Conservation (phyloP, 768 basidiomycete genomes). For the Trametes punicea region DNA sequence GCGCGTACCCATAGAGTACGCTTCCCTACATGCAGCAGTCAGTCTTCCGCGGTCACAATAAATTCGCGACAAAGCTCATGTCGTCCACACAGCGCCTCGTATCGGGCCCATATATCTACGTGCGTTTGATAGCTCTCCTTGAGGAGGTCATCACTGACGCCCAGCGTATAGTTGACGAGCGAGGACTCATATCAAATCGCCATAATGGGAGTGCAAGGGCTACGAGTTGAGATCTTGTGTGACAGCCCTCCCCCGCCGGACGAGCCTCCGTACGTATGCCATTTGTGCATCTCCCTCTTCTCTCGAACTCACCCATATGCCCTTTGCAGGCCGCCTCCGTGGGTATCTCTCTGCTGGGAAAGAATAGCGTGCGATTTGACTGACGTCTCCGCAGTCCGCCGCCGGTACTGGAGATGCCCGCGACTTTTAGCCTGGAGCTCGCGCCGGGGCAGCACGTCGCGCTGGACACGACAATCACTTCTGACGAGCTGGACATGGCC, state of each 20-base stretch:
- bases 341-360: slow-evolving; percentile 24
- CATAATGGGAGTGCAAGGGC: slow-evolving; percentile 75
- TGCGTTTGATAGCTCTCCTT: slow-evolving; percentile 33
- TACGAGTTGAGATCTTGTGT: slow-evolving; percentile 82
- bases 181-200: slow-evolving; percentile 91
- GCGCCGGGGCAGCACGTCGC: slow-evolving; percentile 75
- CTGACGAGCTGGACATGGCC: slow-evolving; percentile 85
- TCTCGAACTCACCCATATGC: neutral
- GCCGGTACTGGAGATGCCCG: slow-evolving; percentile 84
- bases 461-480: slow-evolving; percentile 73
- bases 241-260: slow-evolving; percentile 82
- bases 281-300: neutral
- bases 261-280: slow-evolving; percentile 67
- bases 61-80: slow-evolving; percentile 15
- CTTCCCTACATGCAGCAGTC: slow-evolving; percentile 80
- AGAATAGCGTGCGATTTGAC: neutral
- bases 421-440: slow-evolving; percentile 79
- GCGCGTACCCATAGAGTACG: slow-evolving; percentile 84
- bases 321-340: slow-evolving; percentile 52
- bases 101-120: slow-evolving; percentile 81
- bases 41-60: slow-evolving; percentile 29
- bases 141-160: slow-evolving; percentile 17
- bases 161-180: slow-evolving; percentile 57
- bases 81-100: slow-evolving; percentile 57
- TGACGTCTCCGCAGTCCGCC: slow-evolving; percentile 40